Conservation (phyloP, 1,139 yeast genomes). For the Debaryomycetaceae sp. region DNA sequence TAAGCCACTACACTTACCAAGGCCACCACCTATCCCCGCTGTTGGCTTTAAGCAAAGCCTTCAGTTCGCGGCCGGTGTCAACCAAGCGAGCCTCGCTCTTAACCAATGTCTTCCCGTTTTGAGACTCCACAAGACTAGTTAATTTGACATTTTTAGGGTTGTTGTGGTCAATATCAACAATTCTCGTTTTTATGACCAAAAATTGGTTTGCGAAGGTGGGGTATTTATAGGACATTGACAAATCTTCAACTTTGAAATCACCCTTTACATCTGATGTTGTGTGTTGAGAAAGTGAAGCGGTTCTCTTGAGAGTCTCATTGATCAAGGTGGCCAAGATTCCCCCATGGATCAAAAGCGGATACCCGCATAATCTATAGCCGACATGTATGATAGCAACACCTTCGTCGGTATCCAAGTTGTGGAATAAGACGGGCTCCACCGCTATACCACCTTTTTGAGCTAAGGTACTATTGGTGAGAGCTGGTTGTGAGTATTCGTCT, state of each 20-base stretch:
- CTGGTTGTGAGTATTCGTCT: slow-evolving; percentile 27
- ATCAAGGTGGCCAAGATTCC: slow-evolving; percentile 81
- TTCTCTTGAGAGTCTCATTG: slow-evolving; percentile 67
- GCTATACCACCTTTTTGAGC: slow-evolving; percentile 73
- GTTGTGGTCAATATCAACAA: slow-evolving; percentile 19
- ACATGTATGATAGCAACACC: slow-evolving; percentile 68
- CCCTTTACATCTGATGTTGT: slow-evolving; percentile 33
- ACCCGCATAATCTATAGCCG: slow-evolving; percentile 80
- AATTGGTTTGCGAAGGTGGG: slow-evolving; percentile 84
- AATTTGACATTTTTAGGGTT: slow-evolving; percentile 24
- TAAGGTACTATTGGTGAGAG: slow-evolving; percentile 30
- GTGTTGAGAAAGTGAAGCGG: slow-evolving; percentile 40
- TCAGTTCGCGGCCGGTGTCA: slow-evolving; percentile 36
- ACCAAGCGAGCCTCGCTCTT: slow-evolving; percentile 32
- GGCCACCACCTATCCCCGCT: slow-evolving; percentile 12
- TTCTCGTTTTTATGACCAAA: slow-evolving; percentile 56
- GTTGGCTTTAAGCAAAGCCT: slow-evolving; percentile 8
- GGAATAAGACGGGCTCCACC: slow-evolving; percentile 67
- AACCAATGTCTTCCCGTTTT: slow-evolving; percentile 33
- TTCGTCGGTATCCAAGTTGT: slow-evolving; percentile 52
- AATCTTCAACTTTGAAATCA: slow-evolving; percentile 43
- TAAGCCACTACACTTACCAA: slow-evolving; percentile 7
- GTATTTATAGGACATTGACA: slow-evolving; percentile 55
- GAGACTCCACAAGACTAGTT: slow-evolving; percentile 31
- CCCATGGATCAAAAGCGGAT: slow-evolving; percentile 85